These are phyloP conservation scores for Plasmodium vinckei DNA, from an alignment of 169 alveolate species.

Conservation along the genomic window DNA sequence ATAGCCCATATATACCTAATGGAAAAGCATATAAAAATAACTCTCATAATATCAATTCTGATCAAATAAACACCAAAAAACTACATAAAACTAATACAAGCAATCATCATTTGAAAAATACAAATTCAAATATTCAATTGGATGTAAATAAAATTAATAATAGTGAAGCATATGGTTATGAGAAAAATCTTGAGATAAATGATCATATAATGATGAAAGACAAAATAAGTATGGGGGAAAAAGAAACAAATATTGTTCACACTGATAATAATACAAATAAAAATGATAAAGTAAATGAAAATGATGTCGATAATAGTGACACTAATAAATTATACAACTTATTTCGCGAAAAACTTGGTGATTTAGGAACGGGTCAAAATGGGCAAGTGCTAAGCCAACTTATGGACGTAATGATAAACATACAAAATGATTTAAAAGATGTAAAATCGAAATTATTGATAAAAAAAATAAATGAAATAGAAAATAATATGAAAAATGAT, in stretches of 20 bases:
- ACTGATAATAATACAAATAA: not conserved
- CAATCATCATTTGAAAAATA: constrained; percentile 6
- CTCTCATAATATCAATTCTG: no score
- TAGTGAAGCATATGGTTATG: not conserved
- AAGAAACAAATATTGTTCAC: not conserved
- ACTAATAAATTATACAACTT: constrained; percentile 5
- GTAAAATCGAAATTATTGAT: constrained; percentile 33
- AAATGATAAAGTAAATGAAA: constrained; percentile 3
- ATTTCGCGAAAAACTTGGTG: constrained; percentile 21
- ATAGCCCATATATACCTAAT: no score
- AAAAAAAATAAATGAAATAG: constrained; percentile 12
- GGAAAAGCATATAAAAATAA: no score
- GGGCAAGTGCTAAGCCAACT: constrained; percentile 31
- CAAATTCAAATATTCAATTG: constrained; percentile 7
- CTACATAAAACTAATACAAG: not conserved
- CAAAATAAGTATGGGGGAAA: not conserved
- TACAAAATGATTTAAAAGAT: constrained; percentile 66
- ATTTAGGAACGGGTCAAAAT: constrained; percentile 26
- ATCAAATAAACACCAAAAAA: no score
- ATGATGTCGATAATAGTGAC: not conserved
- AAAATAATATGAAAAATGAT: no score
- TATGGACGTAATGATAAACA: constrained; percentile 71
- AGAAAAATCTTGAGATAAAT: no score
- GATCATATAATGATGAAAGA: not conserved
- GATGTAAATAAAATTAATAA: constrained; percentile 18